These are phyloP conservation scores for Ensete ventricosum DNA, from an alignment of 176 grass and related monocot genomes.

Conservation along the genomic window DNA sequence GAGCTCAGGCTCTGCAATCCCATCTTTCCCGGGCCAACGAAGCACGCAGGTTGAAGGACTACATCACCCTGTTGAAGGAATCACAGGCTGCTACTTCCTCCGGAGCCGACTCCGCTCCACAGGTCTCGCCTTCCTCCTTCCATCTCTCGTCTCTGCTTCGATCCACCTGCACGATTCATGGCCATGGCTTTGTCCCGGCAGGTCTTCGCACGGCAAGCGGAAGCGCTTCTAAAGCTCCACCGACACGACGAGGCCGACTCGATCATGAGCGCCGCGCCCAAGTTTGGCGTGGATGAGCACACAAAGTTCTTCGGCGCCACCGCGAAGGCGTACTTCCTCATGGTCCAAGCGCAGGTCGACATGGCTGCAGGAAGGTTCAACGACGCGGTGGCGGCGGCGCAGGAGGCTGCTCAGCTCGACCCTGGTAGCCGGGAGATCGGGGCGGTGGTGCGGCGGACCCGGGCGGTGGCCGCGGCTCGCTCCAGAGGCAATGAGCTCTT, in stretches of 20 bases:
- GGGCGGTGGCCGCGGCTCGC: slow-evolving; percentile 47
- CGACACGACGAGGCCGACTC: slow-evolving; percentile 76
- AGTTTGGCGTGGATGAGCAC: slow-evolving; percentile 53
- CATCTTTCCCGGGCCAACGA: slow-evolving; percentile 56
- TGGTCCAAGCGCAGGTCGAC: slow-evolving; percentile 69
- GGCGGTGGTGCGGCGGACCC: slow-evolving; percentile 35
- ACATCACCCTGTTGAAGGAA: slow-evolving; percentile 56
- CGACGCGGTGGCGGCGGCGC: slow-evolving; percentile 54
- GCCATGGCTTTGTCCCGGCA: slow-evolving; percentile 12
- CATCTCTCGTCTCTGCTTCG: not conserved
- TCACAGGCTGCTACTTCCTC: slow-evolving; percentile 56
- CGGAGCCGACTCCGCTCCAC: slow-evolving; percentile 67
- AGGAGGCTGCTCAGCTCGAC: slow-evolving; percentile 70
- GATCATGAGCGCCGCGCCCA: slow-evolving; percentile 33
- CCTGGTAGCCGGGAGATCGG: slow-evolving; percentile 60
- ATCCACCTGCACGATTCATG: not conserved
- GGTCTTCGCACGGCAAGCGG: slow-evolving; percentile 70
- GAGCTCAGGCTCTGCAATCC: slow-evolving; percentile 59
- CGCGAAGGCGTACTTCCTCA: slow-evolving; percentile 64
- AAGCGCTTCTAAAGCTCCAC: slow-evolving; percentile 71
- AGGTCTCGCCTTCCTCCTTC: slow-evolving; percentile 26
- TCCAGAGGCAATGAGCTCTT: slow-evolving; percentile 80
- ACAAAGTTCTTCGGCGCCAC: slow-evolving; percentile 59
- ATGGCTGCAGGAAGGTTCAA: slow-evolving; percentile 88
- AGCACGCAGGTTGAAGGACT: slow-evolving; percentile 67